These are phyloP conservation scores for Prunus armeniaca DNA, from an alignment of 306 rosid genomes.

Conservation along the genomic window DNA sequence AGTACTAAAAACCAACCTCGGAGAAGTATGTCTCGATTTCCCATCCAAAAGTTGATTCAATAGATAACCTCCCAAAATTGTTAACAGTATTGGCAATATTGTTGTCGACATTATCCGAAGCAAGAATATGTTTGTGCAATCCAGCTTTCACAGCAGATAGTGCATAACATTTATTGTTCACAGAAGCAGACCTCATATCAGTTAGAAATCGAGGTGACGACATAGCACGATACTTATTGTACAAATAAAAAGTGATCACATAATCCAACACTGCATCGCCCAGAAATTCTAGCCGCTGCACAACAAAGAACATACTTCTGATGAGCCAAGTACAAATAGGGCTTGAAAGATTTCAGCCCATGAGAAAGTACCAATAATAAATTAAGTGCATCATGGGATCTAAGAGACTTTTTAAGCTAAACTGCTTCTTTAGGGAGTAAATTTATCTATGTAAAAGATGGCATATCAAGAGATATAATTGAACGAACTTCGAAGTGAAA, in stretches of 20 bases:
- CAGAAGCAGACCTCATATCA: constrained; percentile 69
- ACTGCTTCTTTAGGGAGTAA: too few relatives aligned
- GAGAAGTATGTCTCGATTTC: constrained; percentile 50
- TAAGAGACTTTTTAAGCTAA: background rate
- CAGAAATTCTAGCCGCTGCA: constrained; percentile 72
- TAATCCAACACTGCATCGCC: constrained; percentile 74
- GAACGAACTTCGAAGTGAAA: background rate
- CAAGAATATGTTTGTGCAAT: constrained; percentile 56
- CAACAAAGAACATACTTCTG: background rate
- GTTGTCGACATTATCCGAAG: constrained; percentile 39
- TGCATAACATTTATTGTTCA: constrained; percentile 69
- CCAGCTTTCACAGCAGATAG: constrained; percentile 48
- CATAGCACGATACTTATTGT: constrained; percentile 45
- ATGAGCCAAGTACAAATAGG: too few relatives aligned
- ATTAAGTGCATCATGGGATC: background rate
- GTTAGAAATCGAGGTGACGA: constrained; percentile 52
- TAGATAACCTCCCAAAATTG: constrained; percentile 21
- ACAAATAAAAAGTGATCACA: constrained; percentile 52
- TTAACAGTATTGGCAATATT: constrained; percentile 33
- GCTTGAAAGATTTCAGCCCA: background rate
- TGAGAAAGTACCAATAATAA: background rate
- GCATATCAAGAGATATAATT: background rate
- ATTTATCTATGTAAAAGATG: background rate
- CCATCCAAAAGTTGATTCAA: constrained; percentile 57
- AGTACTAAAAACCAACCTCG: constrained; percentile 39